A percentile compares a stretch with the other conserved stretches of the same genome.
Conservation (phyloP, 2,329 filamentous ascomycete species). For the Alternaria sp. region DNA sequence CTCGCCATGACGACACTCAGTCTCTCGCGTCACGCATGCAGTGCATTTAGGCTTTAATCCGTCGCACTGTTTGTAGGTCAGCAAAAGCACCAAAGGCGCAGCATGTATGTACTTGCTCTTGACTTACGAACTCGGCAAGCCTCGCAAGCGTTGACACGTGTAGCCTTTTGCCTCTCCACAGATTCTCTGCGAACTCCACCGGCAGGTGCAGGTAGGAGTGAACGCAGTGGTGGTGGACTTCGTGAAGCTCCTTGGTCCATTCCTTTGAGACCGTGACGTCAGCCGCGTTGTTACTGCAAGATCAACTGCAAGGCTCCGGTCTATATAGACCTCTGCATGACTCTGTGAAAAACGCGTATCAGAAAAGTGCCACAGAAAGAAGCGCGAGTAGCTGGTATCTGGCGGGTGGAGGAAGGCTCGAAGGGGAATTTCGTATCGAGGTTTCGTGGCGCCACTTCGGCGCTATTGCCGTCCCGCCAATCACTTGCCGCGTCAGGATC, state of each 20-base stretch:
- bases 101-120: constrained; percentile 6
- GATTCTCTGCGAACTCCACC: not conserved
- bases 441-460: not conserved
- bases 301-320: not conserved
- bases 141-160: constrained; percentile 9
- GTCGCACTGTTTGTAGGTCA: constrained; percentile 12
- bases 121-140: constrained; percentile 17
- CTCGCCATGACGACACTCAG: constrained; percentile 12
- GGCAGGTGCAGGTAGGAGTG: constrained; percentile 7
- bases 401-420: not conserved
- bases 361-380: not conserved
- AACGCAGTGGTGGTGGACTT: constrained; percentile 4
- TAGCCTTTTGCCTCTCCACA: not conserved
- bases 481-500: not conserved
- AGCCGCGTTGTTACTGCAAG: not conserved
- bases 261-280: not conserved
- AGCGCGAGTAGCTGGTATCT: not conserved
- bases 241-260: not conserved
- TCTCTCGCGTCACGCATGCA: constrained; percentile 8
- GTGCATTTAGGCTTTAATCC: constrained; percentile 11
- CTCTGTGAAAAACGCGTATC: not conserved
- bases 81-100: not conserved
- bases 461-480: not conserved
- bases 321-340: not conserved
- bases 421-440: constrained; percentile 6